These are phyloP conservation scores for Inosperma sp. DNA, from an alignment of 768 basidiomycete genomes.

Conservation along the genomic window DNA sequence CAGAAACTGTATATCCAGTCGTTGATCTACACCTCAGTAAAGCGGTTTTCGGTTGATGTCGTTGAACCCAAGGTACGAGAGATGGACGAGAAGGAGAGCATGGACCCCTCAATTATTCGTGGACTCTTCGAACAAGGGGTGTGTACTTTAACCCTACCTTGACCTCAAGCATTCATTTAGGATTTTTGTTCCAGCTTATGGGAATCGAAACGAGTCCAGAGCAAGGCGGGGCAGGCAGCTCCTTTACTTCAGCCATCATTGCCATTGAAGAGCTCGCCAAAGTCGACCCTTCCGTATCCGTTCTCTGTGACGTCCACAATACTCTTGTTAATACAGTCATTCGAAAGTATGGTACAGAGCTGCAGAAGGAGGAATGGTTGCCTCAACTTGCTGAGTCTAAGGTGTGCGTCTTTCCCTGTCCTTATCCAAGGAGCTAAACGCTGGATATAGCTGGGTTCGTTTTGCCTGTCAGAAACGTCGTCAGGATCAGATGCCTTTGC, in stretches of 20 bases:
- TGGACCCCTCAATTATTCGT: slow-evolving; percentile 85
- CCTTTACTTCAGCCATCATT: slow-evolving; percentile 94
- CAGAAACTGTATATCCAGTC: slow-evolving; percentile 6
- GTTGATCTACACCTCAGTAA: too few species aligned
- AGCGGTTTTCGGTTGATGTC: slow-evolving; percentile 84
- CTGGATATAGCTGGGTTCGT: slow-evolving; percentile 75
- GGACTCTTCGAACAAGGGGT: slow-evolving; percentile 95
- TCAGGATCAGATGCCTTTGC: slow-evolving; percentile 98
- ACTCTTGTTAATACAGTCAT: slow-evolving; percentile 96
- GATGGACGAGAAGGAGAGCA: slow-evolving; percentile 96
- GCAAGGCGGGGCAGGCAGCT: slow-evolving; percentile 82
- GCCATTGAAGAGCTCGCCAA: slow-evolving; percentile 97
- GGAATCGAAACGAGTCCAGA: slow-evolving; percentile 89
- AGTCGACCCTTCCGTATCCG: slow-evolving; percentile 93
- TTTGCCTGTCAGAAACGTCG: slow-evolving; percentile 88
- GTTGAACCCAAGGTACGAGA: slow-evolving; percentile 88
- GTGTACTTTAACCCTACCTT: slow-evolving; percentile 26
- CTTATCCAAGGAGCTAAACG: neutral
- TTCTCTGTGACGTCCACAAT: slow-evolving; percentile 97
- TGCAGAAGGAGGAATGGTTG: slow-evolving; percentile 84
- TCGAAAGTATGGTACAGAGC: slow-evolving; percentile 77
- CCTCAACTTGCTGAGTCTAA: slow-evolving; percentile 75
- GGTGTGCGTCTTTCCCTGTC: slow-evolving; percentile 40
- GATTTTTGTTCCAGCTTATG: slow-evolving; percentile 65
- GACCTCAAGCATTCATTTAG: neutral